These are phyloP conservation scores for Collybiopsis luxurians DNA, from an alignment of 768 basidiomycete genomes.

Conservation along the genomic window DNA sequence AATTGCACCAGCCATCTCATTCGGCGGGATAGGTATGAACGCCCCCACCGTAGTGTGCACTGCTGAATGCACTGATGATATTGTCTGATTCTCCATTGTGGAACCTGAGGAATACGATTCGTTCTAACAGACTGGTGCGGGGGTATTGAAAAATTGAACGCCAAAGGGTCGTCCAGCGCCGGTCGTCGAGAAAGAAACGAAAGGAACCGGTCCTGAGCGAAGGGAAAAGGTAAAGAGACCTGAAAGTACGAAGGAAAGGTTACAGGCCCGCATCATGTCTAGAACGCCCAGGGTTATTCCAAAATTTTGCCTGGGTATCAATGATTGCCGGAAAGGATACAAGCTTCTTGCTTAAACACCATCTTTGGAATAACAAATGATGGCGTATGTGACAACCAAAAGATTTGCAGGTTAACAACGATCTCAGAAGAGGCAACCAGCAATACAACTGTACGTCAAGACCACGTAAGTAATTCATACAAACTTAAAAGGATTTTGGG, in stretches of 20 bases:
- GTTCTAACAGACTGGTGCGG: neutral
- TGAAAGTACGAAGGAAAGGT: conserved; percentile 13
- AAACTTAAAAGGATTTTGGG: too few relatives aligned
- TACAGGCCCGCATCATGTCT: too few relatives aligned
- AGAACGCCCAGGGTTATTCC: conserved; percentile 16
- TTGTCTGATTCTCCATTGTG: conserved; percentile 7
- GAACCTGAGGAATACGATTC: neutral
- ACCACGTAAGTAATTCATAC: too few relatives aligned
- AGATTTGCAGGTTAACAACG: too few relatives aligned
- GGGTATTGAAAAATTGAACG: conserved; percentile 1
- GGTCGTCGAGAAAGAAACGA: conserved; percentile 24
- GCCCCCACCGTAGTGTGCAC: neutral
- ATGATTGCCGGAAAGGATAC: too few relatives aligned
- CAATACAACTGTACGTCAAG: too few relatives aligned
- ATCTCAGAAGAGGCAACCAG: too few relatives aligned
- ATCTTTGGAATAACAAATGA: too few relatives aligned
- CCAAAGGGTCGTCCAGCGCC: conserved; percentile 43
- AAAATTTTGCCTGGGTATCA: too few relatives aligned
- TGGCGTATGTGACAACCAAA: too few relatives aligned
- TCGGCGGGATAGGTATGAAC: conserved; percentile 27
- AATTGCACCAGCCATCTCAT: conserved; percentile 33
- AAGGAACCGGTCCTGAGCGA: conserved; percentile 32
- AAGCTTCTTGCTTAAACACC: too few relatives aligned
- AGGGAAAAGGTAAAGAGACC: conserved; percentile 14
- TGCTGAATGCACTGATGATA: conserved; percentile 3